Evolutionary conservation across 1,139 yeast genomes (phyloP).

Genomic region (Hansenula lynferdii): DNA sequence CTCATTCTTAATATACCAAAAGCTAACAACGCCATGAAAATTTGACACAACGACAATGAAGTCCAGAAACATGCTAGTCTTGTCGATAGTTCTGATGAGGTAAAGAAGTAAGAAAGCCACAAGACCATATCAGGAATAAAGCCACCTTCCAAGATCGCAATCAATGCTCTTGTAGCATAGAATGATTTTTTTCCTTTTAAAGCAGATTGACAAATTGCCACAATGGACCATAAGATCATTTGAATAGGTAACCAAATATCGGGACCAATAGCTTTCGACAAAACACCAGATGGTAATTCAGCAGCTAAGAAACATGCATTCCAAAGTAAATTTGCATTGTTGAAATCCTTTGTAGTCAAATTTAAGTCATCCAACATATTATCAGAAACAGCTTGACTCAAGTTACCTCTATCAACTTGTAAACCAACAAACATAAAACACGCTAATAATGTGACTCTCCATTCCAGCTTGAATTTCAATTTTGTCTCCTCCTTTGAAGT

Average conservation of each 20-base stretch:
- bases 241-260: constrained; percentile 50
- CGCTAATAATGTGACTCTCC: constrained; percentile 39
- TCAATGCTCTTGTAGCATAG: constrained; percentile 36
- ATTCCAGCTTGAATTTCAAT: constrained; percentile 38
- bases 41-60: constrained; percentile 24
- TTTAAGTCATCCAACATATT: constrained; percentile 39
- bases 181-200: constrained; percentile 33
- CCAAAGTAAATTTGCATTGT: constrained; percentile 42
- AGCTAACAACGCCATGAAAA: constrained; percentile 34
- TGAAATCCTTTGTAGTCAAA: constrained; percentile 44
- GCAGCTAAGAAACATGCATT: constrained; percentile 40
- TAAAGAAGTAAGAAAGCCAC: constrained; percentile 50
- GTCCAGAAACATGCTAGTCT: constrained; percentile 44
- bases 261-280: constrained; percentile 48
- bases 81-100: constrained; percentile 39
- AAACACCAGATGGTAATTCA: constrained; percentile 49
- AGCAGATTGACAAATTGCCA: constrained; percentile 40
- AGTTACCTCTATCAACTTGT: constrained; percentile 47
- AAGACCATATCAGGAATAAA: constrained; percentile 48
- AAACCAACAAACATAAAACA: constrained; percentile 45
- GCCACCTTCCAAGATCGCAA: constrained; percentile 48
- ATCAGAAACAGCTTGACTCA: constrained; percentile 46
- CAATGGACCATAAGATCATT: constrained; percentile 45
- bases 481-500: constrained; percentile 37
- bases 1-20: constrained; percentile 38